These are phyloP conservation scores for Neolentinus lepideus DNA, from an alignment of 1,284 basidiomycete species.

Conservation along the genomic window DNA sequence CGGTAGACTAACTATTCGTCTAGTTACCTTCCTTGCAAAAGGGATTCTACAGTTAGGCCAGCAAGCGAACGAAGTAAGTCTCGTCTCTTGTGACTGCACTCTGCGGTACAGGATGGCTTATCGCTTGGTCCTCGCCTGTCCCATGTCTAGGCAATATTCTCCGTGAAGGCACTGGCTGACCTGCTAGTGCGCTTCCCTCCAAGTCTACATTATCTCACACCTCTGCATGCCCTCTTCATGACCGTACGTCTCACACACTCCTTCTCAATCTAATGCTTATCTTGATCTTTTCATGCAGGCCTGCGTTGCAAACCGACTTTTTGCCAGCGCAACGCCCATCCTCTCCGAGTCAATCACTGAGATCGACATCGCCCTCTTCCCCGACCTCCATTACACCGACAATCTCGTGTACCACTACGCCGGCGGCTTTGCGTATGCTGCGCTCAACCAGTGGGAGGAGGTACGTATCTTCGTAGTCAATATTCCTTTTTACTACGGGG, in stretches of 20 bases:
- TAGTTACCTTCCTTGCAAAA: slow-evolving; percentile 28
- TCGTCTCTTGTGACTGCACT: neutral
- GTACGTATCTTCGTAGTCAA: slow-evolving; percentile 29
- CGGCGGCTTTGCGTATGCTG: slow-evolving; percentile 57
- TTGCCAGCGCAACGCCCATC: slow-evolving; percentile 17
- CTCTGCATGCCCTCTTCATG: slow-evolving; percentile 56
- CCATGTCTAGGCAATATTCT: slow-evolving; percentile 33
- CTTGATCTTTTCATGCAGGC: slow-evolving; percentile 13
- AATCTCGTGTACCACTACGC: slow-evolving; percentile 74
- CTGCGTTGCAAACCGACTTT: slow-evolving; percentile 13
- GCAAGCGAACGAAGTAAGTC: neutral
- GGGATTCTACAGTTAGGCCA: slow-evolving; percentile 18
- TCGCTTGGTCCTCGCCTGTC: neutral
- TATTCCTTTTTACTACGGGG: neutral
- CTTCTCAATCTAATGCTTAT: neutral
- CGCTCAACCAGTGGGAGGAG: slow-evolving; percentile 52
- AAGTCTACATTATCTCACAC: slow-evolving; percentile 51
- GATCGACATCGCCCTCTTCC: slow-evolving; percentile 40
- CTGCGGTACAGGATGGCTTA: neutral
- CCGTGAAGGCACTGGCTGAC: slow-evolving; percentile 48
- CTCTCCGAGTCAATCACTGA: slow-evolving; percentile 52
- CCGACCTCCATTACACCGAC: slow-evolving; percentile 63
- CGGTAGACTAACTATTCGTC: slow-evolving; percentile 5
- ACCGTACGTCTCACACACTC: slow-evolving; percentile 12
- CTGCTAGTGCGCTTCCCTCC: slow-evolving; percentile 58